phyloP scores from a whole-genome alignment of 257 asterid species.

The Solanum rostratum region DNA sequence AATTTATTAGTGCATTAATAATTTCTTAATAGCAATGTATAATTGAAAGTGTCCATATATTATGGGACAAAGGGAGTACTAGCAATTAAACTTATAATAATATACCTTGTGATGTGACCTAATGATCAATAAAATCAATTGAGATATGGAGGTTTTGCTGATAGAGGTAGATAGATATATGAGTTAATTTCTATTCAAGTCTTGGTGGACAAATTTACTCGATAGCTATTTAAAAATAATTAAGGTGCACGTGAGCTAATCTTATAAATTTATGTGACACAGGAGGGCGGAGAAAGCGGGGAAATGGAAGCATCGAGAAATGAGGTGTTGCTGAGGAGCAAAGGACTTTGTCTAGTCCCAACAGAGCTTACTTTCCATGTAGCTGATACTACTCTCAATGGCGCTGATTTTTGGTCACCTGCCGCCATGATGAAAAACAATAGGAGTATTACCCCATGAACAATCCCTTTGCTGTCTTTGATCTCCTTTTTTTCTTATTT shows the following conservation, averaged over 20 bases:
- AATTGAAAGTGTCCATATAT: too few relatives aligned
- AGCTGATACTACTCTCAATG: slow-evolving; percentile 45
- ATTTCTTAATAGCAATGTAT: too few relatives aligned
- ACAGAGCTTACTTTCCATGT: slow-evolving; percentile 45
- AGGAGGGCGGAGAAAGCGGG: slow-evolving; percentile 17
- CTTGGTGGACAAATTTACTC: neutral
- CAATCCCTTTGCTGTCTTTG: neutral
- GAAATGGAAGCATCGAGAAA: slow-evolving; percentile 12
- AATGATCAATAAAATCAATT: neutral
- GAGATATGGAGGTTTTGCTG: neutral
- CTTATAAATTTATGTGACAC: neutral
- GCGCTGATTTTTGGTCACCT: slow-evolving; percentile 87
- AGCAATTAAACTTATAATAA: neutral
- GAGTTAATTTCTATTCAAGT: neutral
- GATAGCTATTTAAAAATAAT: too few relatives aligned
- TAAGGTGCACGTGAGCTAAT: neutral
- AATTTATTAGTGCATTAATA: too few relatives aligned
- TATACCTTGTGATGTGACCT: neutral
- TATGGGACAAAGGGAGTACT: too few relatives aligned
- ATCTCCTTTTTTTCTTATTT: neutral
- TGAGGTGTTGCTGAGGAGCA: slow-evolving; percentile 36
- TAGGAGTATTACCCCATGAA: slow-evolving; percentile 5
- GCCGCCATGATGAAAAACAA: slow-evolving; percentile 26
- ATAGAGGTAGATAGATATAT: too few relatives aligned
- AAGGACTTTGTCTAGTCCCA: slow-evolving; percentile 80